These are phyloP conservation scores for Metarhizium humberi DNA, from an alignment of 2,329 filamentous ascomycete genomes.

Conservation along the genomic window DNA sequence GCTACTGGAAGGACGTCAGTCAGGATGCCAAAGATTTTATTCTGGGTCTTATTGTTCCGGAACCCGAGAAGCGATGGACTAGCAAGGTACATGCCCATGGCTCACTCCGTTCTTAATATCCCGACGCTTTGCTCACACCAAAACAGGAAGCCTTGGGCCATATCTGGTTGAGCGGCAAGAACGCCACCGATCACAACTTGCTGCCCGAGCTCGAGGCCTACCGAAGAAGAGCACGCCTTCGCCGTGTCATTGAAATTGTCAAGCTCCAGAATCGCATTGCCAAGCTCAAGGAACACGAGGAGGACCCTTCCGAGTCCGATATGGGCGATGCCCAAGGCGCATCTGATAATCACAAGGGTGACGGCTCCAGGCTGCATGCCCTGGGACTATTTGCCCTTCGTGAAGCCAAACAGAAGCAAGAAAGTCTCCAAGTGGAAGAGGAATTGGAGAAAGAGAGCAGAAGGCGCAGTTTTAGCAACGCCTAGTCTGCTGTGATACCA, in stretches of 20 bases:
- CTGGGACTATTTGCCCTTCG: conserved; percentile 10
- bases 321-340: conserved; percentile 56
- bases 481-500: background rate
- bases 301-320: conserved; percentile 66
- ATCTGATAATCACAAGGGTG: conserved; percentile 32
- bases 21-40: conserved; percentile 95
- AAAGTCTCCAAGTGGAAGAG: conserved; percentile 58
- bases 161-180: conserved; percentile 84
- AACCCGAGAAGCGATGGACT: conserved; percentile 66
- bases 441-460: conserved; percentile 42
- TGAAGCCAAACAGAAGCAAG: conserved; percentile 59
- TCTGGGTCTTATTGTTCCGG: conserved; percentile 65
- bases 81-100: conserved; percentile 54
- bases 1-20: conserved; percentile 98
- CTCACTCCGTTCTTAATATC: background rate
- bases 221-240: conserved; percentile 85
- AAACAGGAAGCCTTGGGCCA: conserved; percentile 66
- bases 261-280: conserved; percentile 95
- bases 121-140: background rate
- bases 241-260: conserved; percentile 89
- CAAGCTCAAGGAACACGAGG: conserved; percentile 84
- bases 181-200: conserved; percentile 91
- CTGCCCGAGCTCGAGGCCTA: conserved; percentile 84
- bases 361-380: conserved; percentile 8
- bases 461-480: conserved; percentile 20